phyloP scores from a whole-genome alignment of 2,329 filamentous ascomycete genomes.

The Fusarium foetens region DNA sequence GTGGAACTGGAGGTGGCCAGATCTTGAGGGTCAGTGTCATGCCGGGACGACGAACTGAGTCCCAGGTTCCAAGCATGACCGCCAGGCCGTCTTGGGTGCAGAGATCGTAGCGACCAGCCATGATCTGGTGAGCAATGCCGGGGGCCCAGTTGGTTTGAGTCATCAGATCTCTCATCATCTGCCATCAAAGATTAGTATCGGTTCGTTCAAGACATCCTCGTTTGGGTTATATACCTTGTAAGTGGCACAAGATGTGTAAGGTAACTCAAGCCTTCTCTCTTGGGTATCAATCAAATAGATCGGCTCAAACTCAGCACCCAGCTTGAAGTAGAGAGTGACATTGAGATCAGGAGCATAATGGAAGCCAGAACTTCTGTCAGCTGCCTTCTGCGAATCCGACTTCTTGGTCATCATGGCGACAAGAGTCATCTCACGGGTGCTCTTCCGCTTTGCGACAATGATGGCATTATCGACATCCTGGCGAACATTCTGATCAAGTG shows the following conservation, averaged over 20 bases:
- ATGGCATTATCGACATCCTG: not conserved
- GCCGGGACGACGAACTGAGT: not conserved
- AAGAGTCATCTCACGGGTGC: not conserved
- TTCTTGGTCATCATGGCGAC: not conserved
- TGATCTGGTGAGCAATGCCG: not conserved
- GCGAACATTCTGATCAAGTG: not conserved
- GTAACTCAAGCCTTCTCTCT: not conserved
- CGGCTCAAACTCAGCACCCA: not conserved
- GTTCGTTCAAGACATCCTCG: fast-evolving
- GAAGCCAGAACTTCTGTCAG: not conserved
- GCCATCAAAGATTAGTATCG: not conserved
- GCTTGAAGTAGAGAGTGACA: not conserved
- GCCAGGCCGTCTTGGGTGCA: not conserved
- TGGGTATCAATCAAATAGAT: not conserved
- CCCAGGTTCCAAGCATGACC: not conserved
- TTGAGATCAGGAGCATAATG: not conserved
- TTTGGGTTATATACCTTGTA: not conserved
- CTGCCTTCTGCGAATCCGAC: not conserved
- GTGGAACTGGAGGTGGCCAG: not conserved
- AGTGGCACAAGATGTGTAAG: not conserved
- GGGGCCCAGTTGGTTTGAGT: not conserved
- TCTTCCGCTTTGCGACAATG: not conserved
- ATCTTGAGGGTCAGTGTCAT: not conserved
- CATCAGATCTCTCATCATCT: not conserved
- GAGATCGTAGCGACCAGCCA: not conserved